Evolutionary conservation across 2,329 filamentous ascomycete species (phyloP).

Genomic region (Sporothrix variecibatus): DNA sequence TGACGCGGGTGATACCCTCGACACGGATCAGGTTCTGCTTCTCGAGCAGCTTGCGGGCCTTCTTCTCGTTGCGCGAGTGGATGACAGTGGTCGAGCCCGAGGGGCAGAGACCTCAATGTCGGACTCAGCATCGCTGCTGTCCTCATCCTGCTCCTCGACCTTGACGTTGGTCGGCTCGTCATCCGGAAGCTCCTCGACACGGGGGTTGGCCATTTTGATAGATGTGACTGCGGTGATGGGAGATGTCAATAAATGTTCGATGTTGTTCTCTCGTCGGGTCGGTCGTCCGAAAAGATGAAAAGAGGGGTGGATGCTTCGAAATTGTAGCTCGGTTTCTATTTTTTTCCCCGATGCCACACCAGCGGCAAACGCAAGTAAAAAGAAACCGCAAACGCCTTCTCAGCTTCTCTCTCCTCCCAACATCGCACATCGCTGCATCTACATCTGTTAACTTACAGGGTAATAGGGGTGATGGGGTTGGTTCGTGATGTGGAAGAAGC

Average conservation of each 20-base stretch:
- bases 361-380: background rate
- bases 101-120: constrained; percentile 71
- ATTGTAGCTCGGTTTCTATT: constrained; percentile 14
- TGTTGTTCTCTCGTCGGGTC: background rate
- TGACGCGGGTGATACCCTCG: constrained; percentile 96
- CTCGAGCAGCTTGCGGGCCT: constrained; percentile 98
- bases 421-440: background rate
- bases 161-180: constrained; percentile 82
- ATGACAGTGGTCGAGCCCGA: constrained; percentile 86
- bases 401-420: background rate
- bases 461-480: background rate
- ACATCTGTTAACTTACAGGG: background rate
- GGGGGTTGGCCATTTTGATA: constrained; percentile 90
- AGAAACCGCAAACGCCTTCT: background rate
- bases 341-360: constrained; percentile 18
- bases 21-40: constrained; percentile 98
- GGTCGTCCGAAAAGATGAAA: constrained; percentile 5
- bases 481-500: background rate
- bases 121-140: constrained; percentile 69
- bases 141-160: constrained; percentile 71
- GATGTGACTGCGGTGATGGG: background rate
- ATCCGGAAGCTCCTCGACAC: constrained; percentile 96
- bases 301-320: background rate
- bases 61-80: constrained; percentile 99
- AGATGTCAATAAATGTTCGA: background rate